Evolutionary conservation across 805 yeast genomes (phyloP).

Genomic region (Yamadazyma nakazawae): DNA sequence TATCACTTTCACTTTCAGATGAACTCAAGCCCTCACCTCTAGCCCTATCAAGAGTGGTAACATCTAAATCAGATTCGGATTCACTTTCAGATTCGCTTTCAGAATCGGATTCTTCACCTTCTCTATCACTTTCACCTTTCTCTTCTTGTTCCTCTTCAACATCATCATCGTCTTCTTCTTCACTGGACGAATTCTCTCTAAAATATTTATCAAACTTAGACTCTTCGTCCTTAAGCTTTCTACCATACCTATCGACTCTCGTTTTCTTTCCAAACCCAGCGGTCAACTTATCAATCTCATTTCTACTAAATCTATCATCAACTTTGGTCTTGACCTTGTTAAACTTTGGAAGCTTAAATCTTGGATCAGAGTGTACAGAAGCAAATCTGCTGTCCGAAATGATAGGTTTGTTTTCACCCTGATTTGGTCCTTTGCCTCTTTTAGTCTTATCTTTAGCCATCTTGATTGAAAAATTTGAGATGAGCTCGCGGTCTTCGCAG

Average conservation of each 20-base stretch:
- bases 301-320: slow-evolving; percentile 78
- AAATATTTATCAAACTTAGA: slow-evolving; percentile 65
- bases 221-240: slow-evolving; percentile 52
- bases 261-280: slow-evolving; percentile 46
- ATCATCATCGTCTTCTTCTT: slow-evolving; percentile 21
- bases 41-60: slow-evolving; percentile 48
- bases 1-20: slow-evolving; percentile 28
- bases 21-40: slow-evolving; percentile 61
- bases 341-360: slow-evolving; percentile 73
- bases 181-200: slow-evolving; percentile 33
- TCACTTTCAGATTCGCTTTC: slow-evolving; percentile 3
- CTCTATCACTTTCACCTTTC: slow-evolving; percentile 28
- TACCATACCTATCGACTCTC: slow-evolving; percentile 83
- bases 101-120: slow-evolving; percentile 19
- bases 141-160: slow-evolving; percentile 20
- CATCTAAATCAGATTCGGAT: slow-evolving; percentile 8
- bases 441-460: slow-evolving; percentile 13
- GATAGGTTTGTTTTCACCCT: slow-evolving; percentile 23
- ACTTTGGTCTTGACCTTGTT: slow-evolving; percentile 71
- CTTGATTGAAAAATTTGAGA: slow-evolving; percentile 8
- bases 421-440: background rate
- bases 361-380: slow-evolving; percentile 79
- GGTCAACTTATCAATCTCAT: slow-evolving; percentile 51
- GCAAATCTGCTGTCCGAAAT: slow-evolving; percentile 75
- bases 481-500: slow-evolving; percentile 5